Percentiles rank a stretch among this genome's conserved stretches.
phyloP scores from a whole-genome alignment of 2,329 filamentous ascomycete genomes.

The Nemania serpens region DNA sequence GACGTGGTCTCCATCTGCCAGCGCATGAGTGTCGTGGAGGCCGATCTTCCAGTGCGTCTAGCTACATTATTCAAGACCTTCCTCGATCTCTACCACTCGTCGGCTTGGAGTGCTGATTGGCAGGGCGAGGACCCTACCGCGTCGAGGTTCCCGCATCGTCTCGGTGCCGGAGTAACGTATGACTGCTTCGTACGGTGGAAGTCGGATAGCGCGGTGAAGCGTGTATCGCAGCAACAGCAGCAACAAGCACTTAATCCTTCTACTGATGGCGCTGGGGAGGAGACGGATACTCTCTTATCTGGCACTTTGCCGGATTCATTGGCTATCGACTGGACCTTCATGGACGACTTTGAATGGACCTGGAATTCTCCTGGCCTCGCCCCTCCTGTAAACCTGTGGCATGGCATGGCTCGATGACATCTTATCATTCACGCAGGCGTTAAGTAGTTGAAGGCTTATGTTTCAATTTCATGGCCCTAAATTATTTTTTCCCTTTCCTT shows the following conservation, averaged over 20 bases:
- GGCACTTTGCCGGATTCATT: conserved; percentile 26
- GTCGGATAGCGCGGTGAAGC: conserved; percentile 30
- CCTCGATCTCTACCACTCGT: conserved; percentile 47
- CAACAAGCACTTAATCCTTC: conserved; percentile 19
- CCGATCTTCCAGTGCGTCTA: conserved; percentile 53
- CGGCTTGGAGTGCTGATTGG: conserved; percentile 37
- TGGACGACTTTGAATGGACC: conserved; percentile 43
- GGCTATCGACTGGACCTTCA: conserved; percentile 42
- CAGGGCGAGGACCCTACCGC: conserved; percentile 49
- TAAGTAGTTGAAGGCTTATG: not conserved
- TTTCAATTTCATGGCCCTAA: not conserved
- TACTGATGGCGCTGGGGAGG: conserved; percentile 18
- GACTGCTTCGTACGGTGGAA: conserved; percentile 56
- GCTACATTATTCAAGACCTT: conserved; percentile 54
- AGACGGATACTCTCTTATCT: conserved; percentile 18
- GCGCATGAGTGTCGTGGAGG: conserved; percentile 53
- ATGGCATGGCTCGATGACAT: conserved; percentile 20
- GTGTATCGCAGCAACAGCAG: conserved; percentile 9
- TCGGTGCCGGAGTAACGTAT: conserved; percentile 55
- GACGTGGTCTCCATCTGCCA: conserved; percentile 46
- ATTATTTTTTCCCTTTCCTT: not conserved
- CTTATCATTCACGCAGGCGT: not conserved
- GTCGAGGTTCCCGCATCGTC: conserved; percentile 50
- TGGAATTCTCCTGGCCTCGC: conserved; percentile 26
- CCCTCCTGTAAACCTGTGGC: conserved; percentile 22